Evolutionary conservation across 345 rosid species (phyloP).

Genomic region (Gossypium bickii): DNA sequence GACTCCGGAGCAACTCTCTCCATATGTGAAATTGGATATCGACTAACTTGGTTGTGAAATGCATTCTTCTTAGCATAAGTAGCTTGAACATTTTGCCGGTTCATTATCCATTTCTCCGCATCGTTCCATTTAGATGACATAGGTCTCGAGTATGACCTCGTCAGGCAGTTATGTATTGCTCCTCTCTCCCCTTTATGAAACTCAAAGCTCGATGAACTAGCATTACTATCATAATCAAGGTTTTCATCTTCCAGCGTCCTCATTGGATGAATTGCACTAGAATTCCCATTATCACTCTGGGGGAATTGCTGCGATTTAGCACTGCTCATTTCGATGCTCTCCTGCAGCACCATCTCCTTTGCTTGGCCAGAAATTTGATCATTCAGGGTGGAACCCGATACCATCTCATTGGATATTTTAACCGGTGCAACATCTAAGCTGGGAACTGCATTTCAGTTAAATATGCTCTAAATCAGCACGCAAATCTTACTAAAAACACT

Average conservation of each 20-base stretch:
- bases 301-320: constrained; percentile 43
- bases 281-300: constrained; percentile 47
- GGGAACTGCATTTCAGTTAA: constrained; percentile 33
- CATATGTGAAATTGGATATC: constrained; percentile 30
- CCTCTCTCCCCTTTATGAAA: constrained; percentile 61
- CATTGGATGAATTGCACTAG: constrained; percentile 43
- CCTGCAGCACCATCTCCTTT: constrained; percentile 27
- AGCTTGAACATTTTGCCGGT: constrained; percentile 41
- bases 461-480: constrained; percentile 11
- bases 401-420: constrained; percentile 28
- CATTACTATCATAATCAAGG: constrained; percentile 70
- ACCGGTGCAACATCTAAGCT: constrained; percentile 29
- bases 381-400: constrained; percentile 21
- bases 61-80: constrained; percentile 42
- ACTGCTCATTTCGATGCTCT: constrained; percentile 29
- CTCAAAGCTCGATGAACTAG: constrained; percentile 76
- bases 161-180: constrained; percentile 28
- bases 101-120: constrained; percentile 81
- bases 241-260: constrained; percentile 62
- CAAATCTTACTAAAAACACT: not conserved
- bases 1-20: constrained; percentile 50
- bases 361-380: constrained; percentile 26
- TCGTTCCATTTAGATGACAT: constrained; percentile 77
- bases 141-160: constrained; percentile 46
- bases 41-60: constrained; percentile 39